Percentiles rank a stretch among this genome's conserved stretches.
phyloP scores from a whole-genome alignment of 75 land plant genomes.

The Pinus tabuliformis region DNA sequence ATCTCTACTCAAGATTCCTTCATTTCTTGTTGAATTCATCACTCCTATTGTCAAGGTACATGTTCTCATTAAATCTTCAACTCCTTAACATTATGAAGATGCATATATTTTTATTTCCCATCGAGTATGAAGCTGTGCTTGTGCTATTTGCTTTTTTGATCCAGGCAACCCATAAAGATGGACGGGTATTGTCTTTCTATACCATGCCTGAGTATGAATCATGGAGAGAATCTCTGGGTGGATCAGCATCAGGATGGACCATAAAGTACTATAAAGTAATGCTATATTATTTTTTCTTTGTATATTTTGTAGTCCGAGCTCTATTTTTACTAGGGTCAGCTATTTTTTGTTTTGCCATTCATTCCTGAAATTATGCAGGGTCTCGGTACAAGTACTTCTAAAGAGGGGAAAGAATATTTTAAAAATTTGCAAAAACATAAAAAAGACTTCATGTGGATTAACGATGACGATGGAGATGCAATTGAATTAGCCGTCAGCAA shows the following conservation, averaged over 20 bases:
- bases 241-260: constrained; percentile 67
- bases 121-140: background rate
- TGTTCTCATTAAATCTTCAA: no score
- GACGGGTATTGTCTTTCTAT: constrained; percentile 69
- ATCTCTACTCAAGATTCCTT: constrained; percentile 82
- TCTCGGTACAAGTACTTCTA: constrained; percentile 90
- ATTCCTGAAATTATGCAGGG: constrained; percentile 40
- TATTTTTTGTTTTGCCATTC: background rate
- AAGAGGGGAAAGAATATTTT: constrained; percentile 97
- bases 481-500: constrained; percentile 98
- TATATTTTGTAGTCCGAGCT: background rate
- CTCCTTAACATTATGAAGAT: background rate
- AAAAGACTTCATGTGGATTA: constrained; percentile 85
- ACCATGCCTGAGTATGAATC: constrained; percentile 93
- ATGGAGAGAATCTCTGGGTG: constrained; percentile 80
- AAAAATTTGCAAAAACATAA: constrained; percentile 65
- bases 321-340: background rate
- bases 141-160: background rate
- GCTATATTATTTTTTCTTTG: background rate
- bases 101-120: background rate
- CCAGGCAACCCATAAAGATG: constrained; percentile 77
- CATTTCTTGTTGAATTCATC: constrained; percentile 90
- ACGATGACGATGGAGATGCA: constrained; percentile 88
- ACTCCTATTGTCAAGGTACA: constrained; percentile 97
- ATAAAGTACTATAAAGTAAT: constrained; percentile 98